These are phyloP conservation scores for Chaetomium strumarium DNA, from an alignment of 2,329 filamentous ascomycete species.

Conservation along the genomic window DNA sequence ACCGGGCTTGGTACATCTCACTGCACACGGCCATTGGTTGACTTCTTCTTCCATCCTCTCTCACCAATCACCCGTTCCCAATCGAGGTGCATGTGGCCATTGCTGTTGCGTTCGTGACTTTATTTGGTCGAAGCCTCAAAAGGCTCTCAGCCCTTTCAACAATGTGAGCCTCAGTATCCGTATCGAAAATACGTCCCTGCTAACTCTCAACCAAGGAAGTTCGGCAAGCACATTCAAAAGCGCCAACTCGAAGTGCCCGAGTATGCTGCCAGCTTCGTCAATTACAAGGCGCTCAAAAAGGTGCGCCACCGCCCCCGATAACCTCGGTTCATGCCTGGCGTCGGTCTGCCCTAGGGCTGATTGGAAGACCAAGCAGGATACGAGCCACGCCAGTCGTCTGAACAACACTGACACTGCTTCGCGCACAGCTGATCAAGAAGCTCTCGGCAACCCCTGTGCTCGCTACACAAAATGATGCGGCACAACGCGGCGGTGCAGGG, in stretches of 20 bases:
- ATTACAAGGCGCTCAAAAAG: slow-evolving; percentile 99
- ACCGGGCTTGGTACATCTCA: neutral
- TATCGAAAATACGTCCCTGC: neutral
- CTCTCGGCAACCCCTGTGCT: slow-evolving; percentile 87
- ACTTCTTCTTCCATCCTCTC: neutral
- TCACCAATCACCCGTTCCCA: slow-evolving; percentile 9
- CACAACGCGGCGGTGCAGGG: slow-evolving; percentile 37
- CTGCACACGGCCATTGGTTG: slow-evolving; percentile 2
- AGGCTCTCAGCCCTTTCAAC: slow-evolving; percentile 5
- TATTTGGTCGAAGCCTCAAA: slow-evolving; percentile 7
- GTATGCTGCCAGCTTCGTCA: slow-evolving; percentile 98
- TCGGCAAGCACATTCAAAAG: slow-evolving; percentile 99
- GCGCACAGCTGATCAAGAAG: slow-evolving; percentile 86
- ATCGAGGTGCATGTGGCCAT: slow-evolving; percentile 10
- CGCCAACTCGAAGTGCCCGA: slow-evolving; percentile 97
- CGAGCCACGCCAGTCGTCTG: neutral
- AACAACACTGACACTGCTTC: slow-evolving; percentile 23
- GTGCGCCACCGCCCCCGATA: slow-evolving; percentile 40
- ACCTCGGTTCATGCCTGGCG: slow-evolving; percentile 9
- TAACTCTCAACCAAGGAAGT: slow-evolving; percentile 67
- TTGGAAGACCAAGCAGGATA: slow-evolving; percentile 6
- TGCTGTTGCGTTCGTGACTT: slow-evolving; percentile 3
- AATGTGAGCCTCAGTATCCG: slow-evolving; percentile 14
- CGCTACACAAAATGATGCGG: slow-evolving; percentile 62
- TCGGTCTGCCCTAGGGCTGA: slow-evolving; percentile 16